A percentile compares a stretch with the other conserved stretches of the same genome.
phyloP scores from a whole-genome alignment of 768 basidiomycete genomes.

The Dacryopinax spathularia region DNA sequence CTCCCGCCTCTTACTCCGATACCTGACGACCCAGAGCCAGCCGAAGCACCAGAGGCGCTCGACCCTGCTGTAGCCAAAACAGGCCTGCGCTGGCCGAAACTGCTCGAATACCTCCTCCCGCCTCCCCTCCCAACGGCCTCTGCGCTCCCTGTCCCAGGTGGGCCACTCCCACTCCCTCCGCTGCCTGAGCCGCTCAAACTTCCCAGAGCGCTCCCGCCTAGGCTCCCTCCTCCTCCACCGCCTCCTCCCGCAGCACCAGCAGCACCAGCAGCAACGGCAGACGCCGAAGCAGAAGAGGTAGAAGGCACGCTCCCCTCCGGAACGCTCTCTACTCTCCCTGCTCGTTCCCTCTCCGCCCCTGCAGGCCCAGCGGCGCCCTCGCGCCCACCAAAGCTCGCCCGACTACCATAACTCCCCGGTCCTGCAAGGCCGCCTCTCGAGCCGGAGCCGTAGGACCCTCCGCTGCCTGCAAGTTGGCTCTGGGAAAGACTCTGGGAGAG shows the following conservation, averaged over 20 bases:
- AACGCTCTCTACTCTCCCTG: not conserved
- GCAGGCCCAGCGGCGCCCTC: not conserved
- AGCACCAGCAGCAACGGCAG: not conserved
- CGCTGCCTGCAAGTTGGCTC: not conserved
- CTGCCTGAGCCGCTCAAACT: not conserved
- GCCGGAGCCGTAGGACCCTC: not conserved
- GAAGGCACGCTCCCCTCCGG: not conserved
- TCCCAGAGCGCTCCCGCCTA: not conserved
- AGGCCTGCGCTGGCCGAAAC: not conserved
- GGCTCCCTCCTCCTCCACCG: not conserved
- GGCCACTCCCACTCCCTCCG: too few species aligned
- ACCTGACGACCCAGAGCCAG: not conserved
- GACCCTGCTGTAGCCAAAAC: not conserved
- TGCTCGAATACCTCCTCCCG: conserved; percentile 2
- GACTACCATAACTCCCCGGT: not conserved
- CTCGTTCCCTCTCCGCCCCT: not conserved
- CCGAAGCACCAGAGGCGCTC: not conserved
- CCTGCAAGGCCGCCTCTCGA: not conserved
- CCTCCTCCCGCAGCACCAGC: not conserved
- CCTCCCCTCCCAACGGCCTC: not conserved
- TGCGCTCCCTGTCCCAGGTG: too few species aligned
- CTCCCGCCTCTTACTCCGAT: not conserved
- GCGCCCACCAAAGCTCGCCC: not conserved
- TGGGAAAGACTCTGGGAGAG: too few species aligned
- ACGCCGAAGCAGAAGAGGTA: not conserved